A percentile compares a stretch with the other conserved stretches of the same genome.
phyloP scores from a whole-genome alignment of 345 rosid species.

The Eucalyptus pauciflora region DNA sequence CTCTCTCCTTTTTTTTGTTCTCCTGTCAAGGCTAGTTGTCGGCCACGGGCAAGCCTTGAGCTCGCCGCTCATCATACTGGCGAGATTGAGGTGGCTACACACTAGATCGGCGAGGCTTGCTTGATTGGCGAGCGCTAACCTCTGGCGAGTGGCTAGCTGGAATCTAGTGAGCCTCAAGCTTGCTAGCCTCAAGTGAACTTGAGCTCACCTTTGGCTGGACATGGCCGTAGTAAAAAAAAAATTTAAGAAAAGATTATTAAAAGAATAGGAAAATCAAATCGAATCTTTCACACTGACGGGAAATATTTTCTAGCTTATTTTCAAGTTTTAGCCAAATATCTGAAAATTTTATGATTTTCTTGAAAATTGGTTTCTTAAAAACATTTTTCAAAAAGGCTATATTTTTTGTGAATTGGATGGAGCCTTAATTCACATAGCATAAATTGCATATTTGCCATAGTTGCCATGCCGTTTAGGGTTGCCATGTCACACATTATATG shows the following conservation, averaged over 20 bases:
- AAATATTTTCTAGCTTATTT: too few species aligned
- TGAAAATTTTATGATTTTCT: too few species aligned
- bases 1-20: background rate
- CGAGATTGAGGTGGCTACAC: too few species aligned
- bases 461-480: background rate
- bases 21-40: too few species aligned
- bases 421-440: background rate
- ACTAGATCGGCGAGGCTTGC: rapidly evolving
- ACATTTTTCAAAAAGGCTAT: rapidly evolving
- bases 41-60: rapidly evolving
- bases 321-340: too few species aligned
- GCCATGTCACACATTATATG: background rate
- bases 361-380: too few species aligned
- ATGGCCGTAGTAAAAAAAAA: rapidly evolving
- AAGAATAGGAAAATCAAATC: too few species aligned
- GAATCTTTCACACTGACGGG: rapidly evolving
- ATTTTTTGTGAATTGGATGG: rapidly evolving
- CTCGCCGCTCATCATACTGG: rapidly evolving
- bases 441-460: background rate
- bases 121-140: too few species aligned
- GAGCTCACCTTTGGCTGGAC: rapidly evolving
- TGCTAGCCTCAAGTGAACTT: rapidly evolving
- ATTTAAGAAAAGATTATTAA: too few species aligned
- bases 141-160: too few species aligned
- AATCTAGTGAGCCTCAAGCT: too few species aligned